Evolutionary conservation across 208 protist genomes (phyloP), one percentile per base, ranked within the genome.

Genomic region (Giardia muris): DNA sequence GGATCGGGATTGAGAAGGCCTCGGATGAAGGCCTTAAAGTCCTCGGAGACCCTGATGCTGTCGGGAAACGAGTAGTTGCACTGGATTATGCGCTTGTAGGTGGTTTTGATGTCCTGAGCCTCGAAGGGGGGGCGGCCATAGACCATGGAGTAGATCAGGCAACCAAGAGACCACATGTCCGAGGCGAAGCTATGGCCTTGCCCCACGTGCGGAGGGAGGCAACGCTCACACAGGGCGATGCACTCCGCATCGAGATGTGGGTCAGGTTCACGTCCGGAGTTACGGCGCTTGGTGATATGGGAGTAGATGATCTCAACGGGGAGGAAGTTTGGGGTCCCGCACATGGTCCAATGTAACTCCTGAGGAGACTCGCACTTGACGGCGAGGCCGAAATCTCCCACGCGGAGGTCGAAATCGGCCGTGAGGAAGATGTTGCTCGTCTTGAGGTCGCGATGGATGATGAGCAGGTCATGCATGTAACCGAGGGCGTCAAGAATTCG

Each of bases 371-470:
- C 45, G 1, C 76, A 87, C 43, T 93, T 22, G 39, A 88, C 92
- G 1, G 43, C 0, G n/a, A 93, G 67, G 43, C 92, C 92, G 67
- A 93, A 93, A 43, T 93, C 92, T 2, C 86, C 92, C 0, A 93
- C 43, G 22, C 90, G 87, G 4, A 45, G 43, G 44, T 47, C 87
- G 44, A 90, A 47, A 19, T 90, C 87, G 46, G n/a, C 43, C 10
- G 45, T 47, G 4, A 95, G n/a, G 42, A 95, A 92, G 67, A 95
- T 47, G 48, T 95, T 95, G 2, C 91, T 46, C 1, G 94, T 87
- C 87, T 95, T 95, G n/a, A 95, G 46, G 93, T 95, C 94, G 46
- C 94, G 93, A 87, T 95, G 94, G 46, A 95, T 92, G 1, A 95
- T 93, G 46, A 94, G 94, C 4, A 67, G 90, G 44, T 93, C 86